Base-by-base conservation (phyloP, 2,329 filamentous ascomycete genomes). In the Ophiostoma novo-ulmi region DNA sequence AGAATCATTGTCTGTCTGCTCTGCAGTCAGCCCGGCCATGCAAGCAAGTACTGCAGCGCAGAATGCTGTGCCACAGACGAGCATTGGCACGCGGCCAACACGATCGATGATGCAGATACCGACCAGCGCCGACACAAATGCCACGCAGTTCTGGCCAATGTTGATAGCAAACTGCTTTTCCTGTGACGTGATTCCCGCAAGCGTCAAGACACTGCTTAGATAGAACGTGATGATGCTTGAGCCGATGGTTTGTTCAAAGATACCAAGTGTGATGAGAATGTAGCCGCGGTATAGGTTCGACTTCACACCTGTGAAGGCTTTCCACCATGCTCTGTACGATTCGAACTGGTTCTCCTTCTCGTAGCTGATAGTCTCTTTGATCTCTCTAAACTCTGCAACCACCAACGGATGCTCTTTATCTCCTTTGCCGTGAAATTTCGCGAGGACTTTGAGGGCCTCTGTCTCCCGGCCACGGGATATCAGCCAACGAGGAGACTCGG, bases 171-270 rank as follows among this genome's bases (percentile, higher is more conserved):
- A 58, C n/a, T 58, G 20, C 52, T 26, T 58, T 26, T 58, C 52
- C 22, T 58, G 20, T 13, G 20, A 58, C 8, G 52, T 58, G 52
- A 58, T 58, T 11, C 52, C 52, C 1, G 52, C 52, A 26, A 58
- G 52, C 4, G 52, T 31, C 10, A 58, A 26, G 11, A 58, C 52
- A 26, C 52, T 58, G 20, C 52, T 58, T 7, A 58, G 52, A 26
- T 58, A 58, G 52, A 58, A 58, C 8, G 52, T 58, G 52, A 58
- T 58, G 52, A 58, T 58, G 52, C 52, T 58, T 26, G 52, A 58
- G n/a, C 52, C 52, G 8, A 58, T 58, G 8, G 52, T 58, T 10
- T 58, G 52, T 14, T 58, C 52, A 14, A 58, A 58, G n/a, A 58
- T 58, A 14, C 52, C 52, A 58, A 58, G 52, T 5, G 52, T 26